phyloP scores from a whole-genome alignment of 768 basidiomycete genomes.

The Tephrocybe sp. region DNA sequence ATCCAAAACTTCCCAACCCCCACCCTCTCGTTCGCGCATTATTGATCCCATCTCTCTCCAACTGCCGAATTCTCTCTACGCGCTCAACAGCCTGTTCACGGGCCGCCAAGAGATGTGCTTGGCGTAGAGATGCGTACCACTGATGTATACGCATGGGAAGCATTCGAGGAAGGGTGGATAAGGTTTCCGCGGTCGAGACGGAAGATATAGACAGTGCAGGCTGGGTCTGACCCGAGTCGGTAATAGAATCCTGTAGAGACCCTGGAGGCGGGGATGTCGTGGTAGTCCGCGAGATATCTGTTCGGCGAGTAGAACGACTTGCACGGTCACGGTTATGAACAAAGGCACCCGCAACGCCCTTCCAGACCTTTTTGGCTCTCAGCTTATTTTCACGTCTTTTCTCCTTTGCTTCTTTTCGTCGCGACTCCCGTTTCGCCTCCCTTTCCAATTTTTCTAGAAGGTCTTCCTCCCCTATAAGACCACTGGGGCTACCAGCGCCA shows the following conservation, averaged over 20 bases:
- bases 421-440: constrained; percentile 54
- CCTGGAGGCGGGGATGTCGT: constrained; percentile 6
- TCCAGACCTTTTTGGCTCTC: constrained; percentile 57
- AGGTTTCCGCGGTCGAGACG: constrained; percentile 17
- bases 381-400: constrained; percentile 49
- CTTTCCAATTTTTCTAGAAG: constrained; percentile 62
- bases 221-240: constrained; percentile 5
- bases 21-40: constrained; percentile 49
- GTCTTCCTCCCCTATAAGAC: constrained; percentile 45
- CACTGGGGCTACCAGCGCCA: constrained; percentile 82
- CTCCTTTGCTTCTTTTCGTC: constrained; percentile 46
- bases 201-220: constrained; percentile 11
- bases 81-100: constrained; percentile 71
- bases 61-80: constrained; percentile 62
- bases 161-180: constrained; percentile 32
- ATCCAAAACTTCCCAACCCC: constrained; percentile 73
- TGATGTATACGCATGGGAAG: constrained; percentile 44
- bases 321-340: constrained; percentile 10
- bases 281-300: background rate
- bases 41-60: constrained; percentile 40
- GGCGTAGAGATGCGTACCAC: constrained; percentile 62
- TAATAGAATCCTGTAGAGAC: constrained; percentile 5
- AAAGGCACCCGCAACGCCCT: constrained; percentile 57
- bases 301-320: background rate
- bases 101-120: constrained; percentile 71